phyloP scores from a whole-genome alignment of 768 basidiomycete genomes.

The Panaeolus cyanescens region DNA sequence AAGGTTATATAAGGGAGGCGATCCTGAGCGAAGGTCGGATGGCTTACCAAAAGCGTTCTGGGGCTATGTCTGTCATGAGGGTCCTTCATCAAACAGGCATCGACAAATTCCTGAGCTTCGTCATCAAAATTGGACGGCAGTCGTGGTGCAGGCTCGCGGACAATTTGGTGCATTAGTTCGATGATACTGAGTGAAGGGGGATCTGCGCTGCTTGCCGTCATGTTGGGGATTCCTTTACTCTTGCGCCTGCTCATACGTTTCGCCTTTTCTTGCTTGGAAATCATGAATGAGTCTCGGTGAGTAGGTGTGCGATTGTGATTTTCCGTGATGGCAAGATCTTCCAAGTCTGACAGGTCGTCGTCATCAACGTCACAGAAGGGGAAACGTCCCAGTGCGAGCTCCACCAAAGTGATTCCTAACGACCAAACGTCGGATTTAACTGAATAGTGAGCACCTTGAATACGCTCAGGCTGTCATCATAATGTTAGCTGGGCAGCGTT shows the following conservation, averaged over 20 bases:
- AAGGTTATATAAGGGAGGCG: neutral
- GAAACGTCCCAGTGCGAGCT: conserved; percentile 96
- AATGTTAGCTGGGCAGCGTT: neutral
- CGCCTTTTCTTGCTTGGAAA: conserved; percentile 47
- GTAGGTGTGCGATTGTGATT: conserved; percentile 29
- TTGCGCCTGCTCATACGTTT: conserved; percentile 62
- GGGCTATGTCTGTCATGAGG: conserved; percentile 82
- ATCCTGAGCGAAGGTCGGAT: neutral
- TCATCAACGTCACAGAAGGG: conserved; percentile 85
- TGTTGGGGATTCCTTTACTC: conserved; percentile 78
- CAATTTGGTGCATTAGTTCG: conserved; percentile 96
- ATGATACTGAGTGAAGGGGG: conserved; percentile 96
- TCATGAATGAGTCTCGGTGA: conserved; percentile 32
- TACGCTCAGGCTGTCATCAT: conserved; percentile 85
- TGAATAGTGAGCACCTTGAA: conserved; percentile 97
- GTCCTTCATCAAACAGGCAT: conserved; percentile 89
- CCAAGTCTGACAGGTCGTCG: conserved; percentile 51
- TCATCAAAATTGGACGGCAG: conserved; percentile 69
- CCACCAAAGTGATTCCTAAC: conserved; percentile 93
- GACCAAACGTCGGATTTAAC: conserved; percentile 99
- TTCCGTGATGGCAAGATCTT: conserved; percentile 67
- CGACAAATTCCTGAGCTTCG: conserved; percentile 84
- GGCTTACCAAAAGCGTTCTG: conserved; percentile 76
- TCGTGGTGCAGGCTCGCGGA: conserved; percentile 94
- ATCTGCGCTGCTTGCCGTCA: conserved; percentile 67